phyloP scores from a whole-genome alignment of 2,329 filamentous ascomycete species.

The Fusarium temperatum region DNA sequence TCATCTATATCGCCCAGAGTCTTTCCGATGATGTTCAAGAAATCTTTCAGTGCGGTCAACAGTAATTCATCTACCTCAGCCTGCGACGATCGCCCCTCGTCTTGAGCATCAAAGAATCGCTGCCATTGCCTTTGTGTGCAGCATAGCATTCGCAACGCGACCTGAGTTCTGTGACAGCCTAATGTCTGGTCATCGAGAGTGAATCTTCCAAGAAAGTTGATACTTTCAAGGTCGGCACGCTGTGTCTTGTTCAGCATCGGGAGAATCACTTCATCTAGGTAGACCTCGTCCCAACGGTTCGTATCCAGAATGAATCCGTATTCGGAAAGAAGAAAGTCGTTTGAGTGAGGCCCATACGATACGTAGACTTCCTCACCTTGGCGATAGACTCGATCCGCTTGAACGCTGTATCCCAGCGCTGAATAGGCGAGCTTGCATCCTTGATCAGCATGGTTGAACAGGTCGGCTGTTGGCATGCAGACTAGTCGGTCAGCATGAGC shows the following conservation, averaged over 20 bases:
- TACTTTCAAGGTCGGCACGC: conserved; percentile 53
- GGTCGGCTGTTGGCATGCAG: conserved; percentile 76
- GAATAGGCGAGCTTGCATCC: conserved; percentile 64
- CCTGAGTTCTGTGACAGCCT: conserved; percentile 62
- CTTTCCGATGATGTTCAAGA: conserved; percentile 44
- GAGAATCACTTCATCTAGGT: conserved; percentile 59
- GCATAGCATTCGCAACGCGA: conserved; percentile 56
- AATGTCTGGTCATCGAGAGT: conserved; percentile 51
- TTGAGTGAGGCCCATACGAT: conserved; percentile 75
- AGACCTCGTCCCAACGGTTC: conserved; percentile 61
- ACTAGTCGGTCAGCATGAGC: conserved; percentile 68
- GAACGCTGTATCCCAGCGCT: conserved; percentile 62
- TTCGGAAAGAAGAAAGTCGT: conserved; percentile 77
- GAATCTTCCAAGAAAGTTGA: conserved; percentile 61
- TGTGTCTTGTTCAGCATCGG: conserved; percentile 50
- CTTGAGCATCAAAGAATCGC: conserved; percentile 54
- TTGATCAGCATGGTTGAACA: conserved; percentile 67
- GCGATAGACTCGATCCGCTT: conserved; percentile 59
- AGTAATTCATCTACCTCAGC: conserved; percentile 50
- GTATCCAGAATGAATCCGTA: conserved; percentile 64
- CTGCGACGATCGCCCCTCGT: conserved; percentile 58
- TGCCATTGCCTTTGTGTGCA: conserved; percentile 47
- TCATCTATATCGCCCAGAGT: conserved; percentile 46
- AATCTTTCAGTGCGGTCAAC: conserved; percentile 50
- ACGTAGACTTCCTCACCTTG: conserved; percentile 73